A percentile compares a stretch with the other conserved stretches of the same genome.
Conservation (phyloP, 129 eudicot genomes). For the Oenanthe sinensis region DNA sequence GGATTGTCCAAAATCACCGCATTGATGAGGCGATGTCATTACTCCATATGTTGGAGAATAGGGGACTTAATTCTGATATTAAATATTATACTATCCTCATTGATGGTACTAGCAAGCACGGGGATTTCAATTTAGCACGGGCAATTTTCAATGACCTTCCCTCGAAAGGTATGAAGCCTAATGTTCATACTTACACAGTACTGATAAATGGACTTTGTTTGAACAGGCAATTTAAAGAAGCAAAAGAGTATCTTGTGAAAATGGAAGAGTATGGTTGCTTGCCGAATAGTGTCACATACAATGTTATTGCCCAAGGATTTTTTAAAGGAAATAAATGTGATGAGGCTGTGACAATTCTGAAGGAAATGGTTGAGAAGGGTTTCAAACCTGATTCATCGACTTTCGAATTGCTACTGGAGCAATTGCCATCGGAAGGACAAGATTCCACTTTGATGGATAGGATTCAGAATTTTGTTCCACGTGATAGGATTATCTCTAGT, state of each 20-base stretch:
- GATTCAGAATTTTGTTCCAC: not conserved
- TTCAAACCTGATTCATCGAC: conserved; percentile 10
- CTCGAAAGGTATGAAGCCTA: conserved; percentile 28
- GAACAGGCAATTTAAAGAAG: conserved; percentile 25
- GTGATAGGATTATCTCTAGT: not conserved
- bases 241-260: conserved; percentile 30
- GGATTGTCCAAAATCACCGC: not conserved
- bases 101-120: conserved; percentile 9
- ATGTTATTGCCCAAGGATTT: conserved; percentile 31
- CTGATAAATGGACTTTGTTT: conserved; percentile 37
- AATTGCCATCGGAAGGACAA: not conserved
- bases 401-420: not conserved
- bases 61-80: conserved; percentile 20
- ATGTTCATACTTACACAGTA: conserved; percentile 20
- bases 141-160: not conserved
- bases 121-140: not conserved
- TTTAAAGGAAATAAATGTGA: conserved; percentile 14
- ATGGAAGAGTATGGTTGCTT: conserved; percentile 37
- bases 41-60: conserved; percentile 19
- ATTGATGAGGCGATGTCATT: not conserved
- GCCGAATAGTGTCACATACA: conserved; percentile 26
- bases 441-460: conserved; percentile 4
- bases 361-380: conserved; percentile 33
- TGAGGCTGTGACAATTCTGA: conserved; percentile 27
- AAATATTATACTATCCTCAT: conserved; percentile 17